Percentiles rank a stretch among this genome's conserved stretches.
Conservation (phyloP, 2,329 filamentous ascomycete species). For the Xylariomycetidae sp. region DNA sequence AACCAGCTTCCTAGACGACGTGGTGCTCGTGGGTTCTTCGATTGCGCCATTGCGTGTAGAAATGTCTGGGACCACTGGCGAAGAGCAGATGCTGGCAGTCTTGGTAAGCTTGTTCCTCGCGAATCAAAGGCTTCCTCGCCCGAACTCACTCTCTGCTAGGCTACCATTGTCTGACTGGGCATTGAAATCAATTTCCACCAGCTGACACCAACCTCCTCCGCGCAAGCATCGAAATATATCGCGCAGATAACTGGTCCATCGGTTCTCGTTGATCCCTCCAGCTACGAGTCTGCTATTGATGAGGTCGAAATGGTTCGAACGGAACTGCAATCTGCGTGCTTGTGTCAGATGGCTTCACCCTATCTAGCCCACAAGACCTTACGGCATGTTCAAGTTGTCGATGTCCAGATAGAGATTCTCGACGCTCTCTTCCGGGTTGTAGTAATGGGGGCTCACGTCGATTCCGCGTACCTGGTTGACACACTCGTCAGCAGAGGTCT, state of each 20-base stretch:
- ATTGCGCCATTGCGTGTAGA: constrained; percentile 50
- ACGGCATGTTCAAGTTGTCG: constrained; percentile 64
- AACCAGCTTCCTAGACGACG: constrained; percentile 54
- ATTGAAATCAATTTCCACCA: constrained; percentile 82
- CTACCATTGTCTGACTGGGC: constrained; percentile 80
- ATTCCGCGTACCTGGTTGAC: constrained; percentile 60
- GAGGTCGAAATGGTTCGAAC: constrained; percentile 68
- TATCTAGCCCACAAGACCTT: constrained; percentile 17
- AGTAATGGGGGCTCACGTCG: constrained; percentile 61
- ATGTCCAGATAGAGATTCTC: constrained; percentile 65
- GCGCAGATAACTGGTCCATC: constrained; percentile 70
- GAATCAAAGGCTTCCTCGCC: background rate
- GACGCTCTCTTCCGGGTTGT: constrained; percentile 52
- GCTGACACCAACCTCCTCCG: constrained; percentile 77
- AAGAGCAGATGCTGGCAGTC: constrained; percentile 51
- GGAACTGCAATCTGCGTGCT: constrained; percentile 39
- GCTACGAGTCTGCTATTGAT: constrained; percentile 72
- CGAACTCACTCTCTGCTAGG: constrained; percentile 52
- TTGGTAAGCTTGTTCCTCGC: constrained; percentile 10
- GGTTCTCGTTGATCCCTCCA: constrained; percentile 62
- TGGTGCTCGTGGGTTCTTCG: constrained; percentile 62
- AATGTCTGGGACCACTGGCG: constrained; percentile 62
- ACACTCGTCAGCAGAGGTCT: no score
- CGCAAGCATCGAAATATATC: constrained; percentile 70
- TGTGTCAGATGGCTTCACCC: constrained; percentile 9